Percentiles rank a stretch among this genome's conserved stretches.
Evolutionary conservation across 2,329 filamentous ascomycete genomes (phyloP).

Genomic region (Fusarium sp.): DNA sequence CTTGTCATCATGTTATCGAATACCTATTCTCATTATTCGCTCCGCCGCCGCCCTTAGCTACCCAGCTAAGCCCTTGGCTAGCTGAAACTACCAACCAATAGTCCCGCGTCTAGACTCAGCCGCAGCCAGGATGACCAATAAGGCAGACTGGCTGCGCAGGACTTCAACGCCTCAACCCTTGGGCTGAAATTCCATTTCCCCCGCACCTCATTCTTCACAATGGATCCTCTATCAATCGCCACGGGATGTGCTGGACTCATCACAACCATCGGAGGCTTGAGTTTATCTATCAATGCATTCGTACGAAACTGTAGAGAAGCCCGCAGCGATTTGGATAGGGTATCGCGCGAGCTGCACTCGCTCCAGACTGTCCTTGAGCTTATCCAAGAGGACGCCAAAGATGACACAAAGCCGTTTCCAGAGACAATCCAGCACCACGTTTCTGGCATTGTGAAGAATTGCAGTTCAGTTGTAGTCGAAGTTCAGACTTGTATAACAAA

Average conservation of each 20-base stretch:
- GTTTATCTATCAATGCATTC: conserved; percentile 8
- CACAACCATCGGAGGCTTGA: conserved; percentile 2
- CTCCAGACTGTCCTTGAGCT: conserved; percentile 29
- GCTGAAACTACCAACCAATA: neutral
- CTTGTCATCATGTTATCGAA: no score
- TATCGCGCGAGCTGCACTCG: conserved; percentile 32
- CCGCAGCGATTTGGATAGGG: conserved; percentile 25
- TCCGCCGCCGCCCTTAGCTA: no score
- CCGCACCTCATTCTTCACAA: neutral
- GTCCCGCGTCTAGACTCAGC: neutral
- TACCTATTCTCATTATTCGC: no score
- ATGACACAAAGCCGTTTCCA: conserved; percentile 5
- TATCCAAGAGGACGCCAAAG: conserved; percentile 23
- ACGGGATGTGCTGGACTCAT: conserved; percentile 30
- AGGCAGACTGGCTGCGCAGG: neutral
- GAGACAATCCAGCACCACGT: conserved; percentile 11
- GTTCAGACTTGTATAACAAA: conserved; percentile 14
- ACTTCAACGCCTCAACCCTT: neutral
- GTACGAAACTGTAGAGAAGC: conserved; percentile 32
- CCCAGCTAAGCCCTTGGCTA: neutral
- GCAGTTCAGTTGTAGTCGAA: conserved; percentile 1
- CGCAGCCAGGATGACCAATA: neutral
- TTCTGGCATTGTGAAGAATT: conserved; percentile 9
- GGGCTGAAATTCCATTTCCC: neutral
- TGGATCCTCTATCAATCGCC: conserved; percentile 31